phyloP scores from a whole-genome alignment of 1,284 basidiomycete species.

The Pulveroboletus sp. region DNA sequence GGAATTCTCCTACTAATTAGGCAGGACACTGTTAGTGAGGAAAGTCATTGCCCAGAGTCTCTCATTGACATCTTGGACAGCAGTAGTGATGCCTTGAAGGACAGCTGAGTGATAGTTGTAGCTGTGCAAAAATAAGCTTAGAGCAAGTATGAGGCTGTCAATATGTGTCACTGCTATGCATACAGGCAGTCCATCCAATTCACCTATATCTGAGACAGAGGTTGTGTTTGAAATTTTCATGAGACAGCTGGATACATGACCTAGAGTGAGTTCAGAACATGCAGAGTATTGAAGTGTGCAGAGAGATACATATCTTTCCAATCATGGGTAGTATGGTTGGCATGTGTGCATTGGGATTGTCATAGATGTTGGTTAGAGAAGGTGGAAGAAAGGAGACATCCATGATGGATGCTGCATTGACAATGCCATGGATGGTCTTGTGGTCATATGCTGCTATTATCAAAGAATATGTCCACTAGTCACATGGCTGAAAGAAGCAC shows the following conservation, averaged over 20 bases:
- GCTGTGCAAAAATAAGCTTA: constrained; percentile 25
- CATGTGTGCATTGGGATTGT: constrained; percentile 10
- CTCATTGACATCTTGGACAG: constrained; percentile 18
- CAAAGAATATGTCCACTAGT: neutral
- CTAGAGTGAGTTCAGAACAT: no score
- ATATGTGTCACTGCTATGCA: constrained; percentile 26
- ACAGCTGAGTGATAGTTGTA: constrained; percentile 27
- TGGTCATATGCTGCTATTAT: constrained; percentile 20
- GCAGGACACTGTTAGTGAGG: constrained; percentile 23
- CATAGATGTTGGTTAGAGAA: constrained; percentile 11
- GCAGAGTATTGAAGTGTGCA: no score
- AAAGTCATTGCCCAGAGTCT: constrained; percentile 25
- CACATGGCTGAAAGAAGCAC: neutral
- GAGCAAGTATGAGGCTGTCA: constrained; percentile 23
- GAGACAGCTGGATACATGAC: no score
- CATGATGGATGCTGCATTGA: constrained; percentile 22
- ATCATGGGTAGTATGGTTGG: no score
- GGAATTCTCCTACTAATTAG: constrained; percentile 22
- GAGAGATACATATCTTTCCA: no score
- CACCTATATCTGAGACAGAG: neutral
- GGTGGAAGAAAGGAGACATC: constrained; percentile 27
- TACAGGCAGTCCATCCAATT: constrained; percentile 11
- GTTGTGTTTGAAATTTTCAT: constrained; percentile 20
- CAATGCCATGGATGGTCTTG: constrained; percentile 20
- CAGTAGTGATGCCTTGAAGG: constrained; percentile 18